These are phyloP conservation scores for Scenedesmus sp. DNA, from an alignment of 163 green algal genomes.

Conservation along the genomic window DNA sequence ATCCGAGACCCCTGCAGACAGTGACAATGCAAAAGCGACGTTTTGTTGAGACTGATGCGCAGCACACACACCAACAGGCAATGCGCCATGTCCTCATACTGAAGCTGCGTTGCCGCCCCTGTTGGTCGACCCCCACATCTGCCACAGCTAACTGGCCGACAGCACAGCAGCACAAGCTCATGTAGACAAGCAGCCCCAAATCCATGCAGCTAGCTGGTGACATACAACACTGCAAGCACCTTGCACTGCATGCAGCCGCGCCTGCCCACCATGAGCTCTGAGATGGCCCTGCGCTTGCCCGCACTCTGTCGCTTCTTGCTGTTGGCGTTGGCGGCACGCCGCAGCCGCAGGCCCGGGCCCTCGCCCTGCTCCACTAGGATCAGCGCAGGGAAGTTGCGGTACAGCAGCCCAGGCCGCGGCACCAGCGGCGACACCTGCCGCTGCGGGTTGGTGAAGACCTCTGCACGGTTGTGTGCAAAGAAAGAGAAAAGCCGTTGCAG, in stretches of 20 bases:
- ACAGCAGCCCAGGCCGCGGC: neutral
- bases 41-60: no score
- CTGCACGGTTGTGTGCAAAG: neutral
- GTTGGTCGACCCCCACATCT: no score
- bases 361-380: neutral
- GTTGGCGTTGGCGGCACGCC: neutral
- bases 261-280: slow-evolving; percentile 43
- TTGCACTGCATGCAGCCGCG: neutral
- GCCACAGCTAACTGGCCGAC: no score
- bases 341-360: neutral
- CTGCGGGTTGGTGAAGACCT: neutral
- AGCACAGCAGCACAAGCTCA: no score
- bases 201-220: no score
- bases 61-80: neutral
- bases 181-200: no score
- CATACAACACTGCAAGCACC: no score
- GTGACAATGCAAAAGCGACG: no score
- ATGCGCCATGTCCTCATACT: neutral
- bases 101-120: neutral
- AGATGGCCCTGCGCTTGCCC: slow-evolving; percentile 44
- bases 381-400: slow-evolving; percentile 29
- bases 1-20: slow-evolving; percentile 10
- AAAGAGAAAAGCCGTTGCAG: neutral
- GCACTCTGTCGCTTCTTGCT: slow-evolving; percentile 29
- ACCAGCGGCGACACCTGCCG: neutral